Conservation (phyloP, 176 grass and related monocot genomes). For the Tillandsia leiboldiana region DNA sequence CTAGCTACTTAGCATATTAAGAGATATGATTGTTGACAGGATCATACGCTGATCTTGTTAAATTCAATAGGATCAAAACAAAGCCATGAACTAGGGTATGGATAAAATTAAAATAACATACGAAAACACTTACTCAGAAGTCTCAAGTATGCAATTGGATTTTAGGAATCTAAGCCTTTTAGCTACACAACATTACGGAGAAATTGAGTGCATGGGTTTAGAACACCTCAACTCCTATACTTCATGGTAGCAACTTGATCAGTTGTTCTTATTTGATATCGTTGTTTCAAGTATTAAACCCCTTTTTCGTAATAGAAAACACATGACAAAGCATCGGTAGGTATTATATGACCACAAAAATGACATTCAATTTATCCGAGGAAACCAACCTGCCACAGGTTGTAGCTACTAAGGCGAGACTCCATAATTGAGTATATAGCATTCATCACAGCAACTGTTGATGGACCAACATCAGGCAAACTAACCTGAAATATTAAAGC, state of each 20-base stretch:
- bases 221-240: no score
- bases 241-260: no score
- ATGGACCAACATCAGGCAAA: slow-evolving; percentile 56
- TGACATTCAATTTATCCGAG: background rate
- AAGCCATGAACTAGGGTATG: background rate
- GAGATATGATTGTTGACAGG: background rate
- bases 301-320: background rate
- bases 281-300: no score
- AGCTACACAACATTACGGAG: background rate
- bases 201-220: background rate
- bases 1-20: no score
- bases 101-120: background rate
- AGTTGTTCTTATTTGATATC: no score
- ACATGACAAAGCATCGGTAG: background rate
- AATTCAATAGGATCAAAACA: background rate
- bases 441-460: slow-evolving; percentile 60
- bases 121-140: background rate
- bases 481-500: slow-evolving; percentile 51
- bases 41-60: background rate
- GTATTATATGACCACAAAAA: slow-evolving; percentile 3
- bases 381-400: slow-evolving; percentile 85
- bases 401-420: slow-evolving; percentile 37
- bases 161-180: background rate
- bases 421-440: slow-evolving; percentile 46
- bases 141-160: no score